phyloP scores from a whole-genome alignment of 2,329 filamentous ascomycete genomes.

The Chaetomiaceae sp. region DNA sequence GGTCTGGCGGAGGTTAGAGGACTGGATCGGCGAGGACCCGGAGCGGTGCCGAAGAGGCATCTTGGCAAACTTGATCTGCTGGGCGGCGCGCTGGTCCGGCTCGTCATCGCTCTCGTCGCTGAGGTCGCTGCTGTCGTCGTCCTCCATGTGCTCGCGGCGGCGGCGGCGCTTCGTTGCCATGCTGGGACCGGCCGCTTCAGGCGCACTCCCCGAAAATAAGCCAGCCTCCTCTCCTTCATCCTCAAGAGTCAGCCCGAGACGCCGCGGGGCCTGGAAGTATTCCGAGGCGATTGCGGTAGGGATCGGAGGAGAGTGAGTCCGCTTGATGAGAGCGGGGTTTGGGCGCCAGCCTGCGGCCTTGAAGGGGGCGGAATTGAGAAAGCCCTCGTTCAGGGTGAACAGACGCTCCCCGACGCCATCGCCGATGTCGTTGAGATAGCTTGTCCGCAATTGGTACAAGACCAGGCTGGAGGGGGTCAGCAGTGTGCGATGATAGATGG shows the following conservation, averaged over 20 bases:
- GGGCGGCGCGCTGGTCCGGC: conserved; percentile 65
- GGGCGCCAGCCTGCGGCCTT: conserved; percentile 77
- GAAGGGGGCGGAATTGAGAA: conserved; percentile 76
- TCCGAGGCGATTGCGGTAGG: conserved; percentile 77
- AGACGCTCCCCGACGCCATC: conserved; percentile 82
- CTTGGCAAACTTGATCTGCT: conserved; percentile 93
- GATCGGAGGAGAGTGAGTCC: conserved; percentile 81
- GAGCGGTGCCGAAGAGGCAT: conserved; percentile 85
- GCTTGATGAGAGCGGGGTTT: conserved; percentile 70
- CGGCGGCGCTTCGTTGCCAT: conserved; percentile 62
- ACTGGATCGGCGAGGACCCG: conserved; percentile 80
- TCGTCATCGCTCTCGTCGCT: conserved; percentile 83
- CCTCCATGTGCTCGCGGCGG: conserved; percentile 69
- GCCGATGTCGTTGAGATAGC: conserved; percentile 73
- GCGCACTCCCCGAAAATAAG: conserved; percentile 63
- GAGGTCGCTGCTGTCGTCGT: conserved; percentile 80
- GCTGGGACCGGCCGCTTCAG: conserved; percentile 64
- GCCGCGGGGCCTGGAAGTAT: conserved; percentile 71
- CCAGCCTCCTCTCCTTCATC: conserved; percentile 69
- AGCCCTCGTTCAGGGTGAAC: conserved; percentile 73
- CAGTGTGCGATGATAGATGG: not conserved
- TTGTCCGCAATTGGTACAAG: conserved; percentile 74
- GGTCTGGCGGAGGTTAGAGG: conserved; percentile 56
- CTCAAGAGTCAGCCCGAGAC: conserved; percentile 58
- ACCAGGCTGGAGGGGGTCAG: conserved; percentile 55